Evolutionary conservation across 805 yeast genomes (phyloP).

Genomic region (Trichomonascus vanleenenianus): DNA sequence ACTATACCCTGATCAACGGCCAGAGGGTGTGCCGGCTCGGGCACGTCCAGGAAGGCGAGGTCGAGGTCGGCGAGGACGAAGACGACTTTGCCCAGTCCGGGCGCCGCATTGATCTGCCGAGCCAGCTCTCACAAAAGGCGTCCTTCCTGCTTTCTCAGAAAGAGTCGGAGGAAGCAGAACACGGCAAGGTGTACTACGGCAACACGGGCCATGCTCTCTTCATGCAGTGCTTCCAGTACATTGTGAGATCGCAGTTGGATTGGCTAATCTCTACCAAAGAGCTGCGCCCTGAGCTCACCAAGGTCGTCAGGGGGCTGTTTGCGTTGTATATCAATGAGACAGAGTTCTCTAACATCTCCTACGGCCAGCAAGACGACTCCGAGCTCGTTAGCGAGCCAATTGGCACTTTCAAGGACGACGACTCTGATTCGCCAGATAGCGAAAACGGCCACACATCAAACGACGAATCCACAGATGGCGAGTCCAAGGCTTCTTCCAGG

Average conservation of each 20-base stretch:
- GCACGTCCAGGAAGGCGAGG: conserved; percentile 74
- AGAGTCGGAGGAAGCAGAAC: conserved; percentile 6
- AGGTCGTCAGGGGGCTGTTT: conserved; percentile 15
- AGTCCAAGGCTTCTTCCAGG: conserved; percentile 6
- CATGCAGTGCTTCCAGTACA: conserved; percentile 41
- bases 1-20: conserved; percentile 71
- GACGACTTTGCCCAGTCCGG: conserved; percentile 42
- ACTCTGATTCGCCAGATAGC: conserved; percentile 12
- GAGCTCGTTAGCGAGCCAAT: not conserved
- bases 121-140: not conserved
- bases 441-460: conserved; percentile 13
- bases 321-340: conserved; percentile 19
- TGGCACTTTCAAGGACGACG: not conserved
- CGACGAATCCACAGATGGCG: conserved; percentile 6
- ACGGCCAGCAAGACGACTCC: conserved; percentile 1
- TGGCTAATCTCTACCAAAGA: conserved; percentile 31
- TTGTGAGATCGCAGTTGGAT: conserved; percentile 42
- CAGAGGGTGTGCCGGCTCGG: conserved; percentile 81
- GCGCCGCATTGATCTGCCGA: conserved; percentile 9
- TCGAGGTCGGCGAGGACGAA: conserved; percentile 78
- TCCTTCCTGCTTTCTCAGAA: conserved; percentile 1
- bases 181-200: conserved; percentile 38
- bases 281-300: conserved; percentile 18
- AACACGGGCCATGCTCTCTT: conserved; percentile 37
- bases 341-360: conserved; percentile 12